Evolutionary conservation across 805 yeast genomes (phyloP).

Genomic region (Lachancea sp.): DNA sequence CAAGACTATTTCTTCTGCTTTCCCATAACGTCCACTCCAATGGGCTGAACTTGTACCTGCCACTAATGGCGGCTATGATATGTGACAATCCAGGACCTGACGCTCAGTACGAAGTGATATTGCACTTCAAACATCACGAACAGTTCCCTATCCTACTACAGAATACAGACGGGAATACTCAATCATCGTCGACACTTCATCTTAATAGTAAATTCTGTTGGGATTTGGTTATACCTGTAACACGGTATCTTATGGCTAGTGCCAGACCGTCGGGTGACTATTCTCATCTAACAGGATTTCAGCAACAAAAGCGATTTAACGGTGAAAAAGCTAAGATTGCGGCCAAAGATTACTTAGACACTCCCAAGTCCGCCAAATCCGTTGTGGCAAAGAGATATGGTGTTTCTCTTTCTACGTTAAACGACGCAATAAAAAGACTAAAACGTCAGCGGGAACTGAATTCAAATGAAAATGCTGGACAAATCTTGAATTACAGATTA

Average conservation of each 20-base stretch:
- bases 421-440: slow-evolving; percentile 7
- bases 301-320: slow-evolving; percentile 7
- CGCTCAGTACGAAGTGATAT: neutral
- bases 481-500: slow-evolving; percentile 4
- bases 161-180: neutral
- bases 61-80: slow-evolving; percentile 6
- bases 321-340: slow-evolving; percentile 10
- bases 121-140: slow-evolving; percentile 8
- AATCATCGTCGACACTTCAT: slow-evolving; percentile 1
- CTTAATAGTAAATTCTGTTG: slow-evolving; percentile 1
- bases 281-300: slow-evolving; percentile 7
- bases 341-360: slow-evolving; percentile 6
- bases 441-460: slow-evolving; percentile 7
- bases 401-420: slow-evolving; percentile 8
- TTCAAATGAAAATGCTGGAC: slow-evolving; percentile 1
- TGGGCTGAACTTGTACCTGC: slow-evolving; percentile 6
- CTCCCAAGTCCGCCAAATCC: slow-evolving; percentile 3
- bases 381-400: slow-evolving; percentile 5
- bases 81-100: neutral
- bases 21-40: slow-evolving; percentile 8
- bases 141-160: slow-evolving; percentile 1
- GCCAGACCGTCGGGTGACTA: slow-evolving; percentile 9
- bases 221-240: slow-evolving; percentile 4
- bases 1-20: neutral
- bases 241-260: slow-evolving; percentile 5